These are phyloP conservation scores for Ilex paraguariensis DNA, from an alignment of 305 asterid genomes.

Conservation along the genomic window DNA sequence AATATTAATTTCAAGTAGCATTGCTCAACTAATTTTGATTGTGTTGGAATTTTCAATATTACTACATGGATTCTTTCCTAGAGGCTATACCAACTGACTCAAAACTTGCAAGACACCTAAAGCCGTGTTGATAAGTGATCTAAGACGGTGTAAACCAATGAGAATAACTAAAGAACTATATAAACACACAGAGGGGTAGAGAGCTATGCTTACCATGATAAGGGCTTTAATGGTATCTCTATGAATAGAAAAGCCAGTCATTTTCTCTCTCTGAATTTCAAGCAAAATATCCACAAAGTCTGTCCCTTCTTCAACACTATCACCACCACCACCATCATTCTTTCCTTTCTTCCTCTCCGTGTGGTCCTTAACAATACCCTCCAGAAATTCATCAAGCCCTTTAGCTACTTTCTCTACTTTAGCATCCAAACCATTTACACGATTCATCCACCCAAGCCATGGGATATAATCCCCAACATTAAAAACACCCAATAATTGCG, in stretches of 20 bases:
- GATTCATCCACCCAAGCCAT: slow-evolving; percentile 19
- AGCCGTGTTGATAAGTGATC: too few species aligned
- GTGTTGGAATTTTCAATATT: too few species aligned
- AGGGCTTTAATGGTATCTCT: slow-evolving; percentile 42
- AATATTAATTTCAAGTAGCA: too few species aligned
- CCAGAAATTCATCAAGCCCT: slow-evolving; percentile 17
- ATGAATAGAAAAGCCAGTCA: slow-evolving; percentile 29
- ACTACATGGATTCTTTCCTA: too few species aligned
- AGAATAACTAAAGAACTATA: too few species aligned
- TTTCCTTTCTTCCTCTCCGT: not conserved
- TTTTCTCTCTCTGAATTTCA: slow-evolving; percentile 23
- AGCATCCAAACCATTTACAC: slow-evolving; percentile 13
- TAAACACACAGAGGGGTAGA: too few species aligned
- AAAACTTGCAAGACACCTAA: too few species aligned
- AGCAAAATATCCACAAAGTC: slow-evolving; percentile 51
- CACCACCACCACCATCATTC: not conserved
- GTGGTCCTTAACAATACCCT: slow-evolving; percentile 11
- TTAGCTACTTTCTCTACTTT: slow-evolving; percentile 13
- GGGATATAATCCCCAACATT: slow-evolving; percentile 35
- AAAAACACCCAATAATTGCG: slow-evolving; percentile 18
- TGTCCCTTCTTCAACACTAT: slow-evolving; percentile 2
- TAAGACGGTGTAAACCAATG: too few species aligned
- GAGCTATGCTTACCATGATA: slow-evolving; percentile 28
- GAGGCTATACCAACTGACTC: too few species aligned
- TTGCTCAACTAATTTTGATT: too few species aligned